phyloP scores from a whole-genome alignment of 1,139 yeast genomes.

The Pneumocystis wakefieldiae region DNA sequence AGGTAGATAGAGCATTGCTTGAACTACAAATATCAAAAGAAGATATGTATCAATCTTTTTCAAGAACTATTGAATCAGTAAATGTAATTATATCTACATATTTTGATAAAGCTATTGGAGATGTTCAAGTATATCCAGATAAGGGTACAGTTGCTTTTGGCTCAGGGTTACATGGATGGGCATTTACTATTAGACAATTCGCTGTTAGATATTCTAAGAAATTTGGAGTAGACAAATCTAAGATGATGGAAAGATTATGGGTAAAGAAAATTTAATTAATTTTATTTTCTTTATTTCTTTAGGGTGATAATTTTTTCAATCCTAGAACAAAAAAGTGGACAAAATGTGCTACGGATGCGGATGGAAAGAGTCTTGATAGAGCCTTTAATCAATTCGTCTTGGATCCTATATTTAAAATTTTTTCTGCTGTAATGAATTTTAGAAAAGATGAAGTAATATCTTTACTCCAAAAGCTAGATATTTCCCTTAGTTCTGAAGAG shows the following conservation, averaged over 20 bases:
- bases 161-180: conserved; percentile 99
- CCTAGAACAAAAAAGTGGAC: conserved; percentile 99
- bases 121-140: conserved; percentile 97
- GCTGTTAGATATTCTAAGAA: conserved; percentile 97
- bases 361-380: conserved; percentile 92
- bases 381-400: conserved; percentile 98
- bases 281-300: background rate
- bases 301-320: conserved; percentile 97
- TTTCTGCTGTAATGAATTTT: conserved; percentile 90
- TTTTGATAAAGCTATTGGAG: conserved; percentile 83
- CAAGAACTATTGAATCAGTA: conserved; percentile 98
- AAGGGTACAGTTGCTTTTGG: conserved; percentile 99
- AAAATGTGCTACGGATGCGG: conserved; percentile 88
- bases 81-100: conserved; percentile 96
- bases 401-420: conserved; percentile 98
- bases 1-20: conserved; percentile 98
- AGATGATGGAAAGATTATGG: conserved; percentile 99
- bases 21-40: conserved; percentile 98
- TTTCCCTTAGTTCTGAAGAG: conserved; percentile 80
- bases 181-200: conserved; percentile 98
- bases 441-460: conserved; percentile 90
- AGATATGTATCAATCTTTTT: conserved; percentile 94
- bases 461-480: conserved; percentile 84
- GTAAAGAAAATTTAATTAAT: background rate
- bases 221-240: conserved; percentile 94